Evolutionary conservation across 192 early-diverging fungal species (phyloP).

Genomic region (Irineochytrium annulatum): DNA sequence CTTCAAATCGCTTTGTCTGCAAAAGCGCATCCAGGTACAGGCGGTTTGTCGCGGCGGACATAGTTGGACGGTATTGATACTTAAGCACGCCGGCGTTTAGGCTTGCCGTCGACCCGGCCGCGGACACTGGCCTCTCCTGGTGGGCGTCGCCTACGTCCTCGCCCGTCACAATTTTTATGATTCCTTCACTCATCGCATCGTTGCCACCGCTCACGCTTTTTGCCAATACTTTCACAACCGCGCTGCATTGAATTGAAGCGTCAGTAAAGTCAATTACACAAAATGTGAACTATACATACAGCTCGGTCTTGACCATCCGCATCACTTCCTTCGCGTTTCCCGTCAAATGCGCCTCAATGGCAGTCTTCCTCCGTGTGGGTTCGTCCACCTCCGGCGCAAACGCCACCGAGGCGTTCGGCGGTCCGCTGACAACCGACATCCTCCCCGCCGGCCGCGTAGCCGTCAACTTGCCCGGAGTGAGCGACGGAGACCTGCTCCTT

Average conservation of each 20-base stretch:
- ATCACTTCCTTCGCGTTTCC: conserved; percentile 3
- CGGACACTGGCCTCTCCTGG: neutral
- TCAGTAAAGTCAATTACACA: neutral
- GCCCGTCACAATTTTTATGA: conserved; percentile 17
- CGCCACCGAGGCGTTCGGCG: neutral
- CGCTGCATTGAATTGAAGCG: neutral
- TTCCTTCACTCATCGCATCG: conserved; percentile 12
- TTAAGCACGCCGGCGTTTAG: neutral
- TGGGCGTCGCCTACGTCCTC: neutral
- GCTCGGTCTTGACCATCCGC: conserved; percentile 8
- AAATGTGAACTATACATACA: conserved; percentile 4
- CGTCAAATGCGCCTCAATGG: neutral
- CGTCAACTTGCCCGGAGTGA: too few relatives aligned
- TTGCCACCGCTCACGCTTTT: neutral
- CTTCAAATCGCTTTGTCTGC: conserved; percentile 37
- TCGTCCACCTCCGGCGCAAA: neutral
- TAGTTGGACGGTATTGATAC: conserved; percentile 22
- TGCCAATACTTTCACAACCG: conserved; percentile 1
- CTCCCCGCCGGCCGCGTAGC: too few relatives aligned
- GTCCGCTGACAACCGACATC: neutral
- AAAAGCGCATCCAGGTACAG: conserved; percentile 43
- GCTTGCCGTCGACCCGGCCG: neutral
- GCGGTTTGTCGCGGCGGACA: conserved; percentile 38
- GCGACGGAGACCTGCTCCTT: too few relatives aligned
- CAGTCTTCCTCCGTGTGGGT: neutral